Conservation (phyloP, 345 rosid genomes). For the Salix caprea region DNA sequence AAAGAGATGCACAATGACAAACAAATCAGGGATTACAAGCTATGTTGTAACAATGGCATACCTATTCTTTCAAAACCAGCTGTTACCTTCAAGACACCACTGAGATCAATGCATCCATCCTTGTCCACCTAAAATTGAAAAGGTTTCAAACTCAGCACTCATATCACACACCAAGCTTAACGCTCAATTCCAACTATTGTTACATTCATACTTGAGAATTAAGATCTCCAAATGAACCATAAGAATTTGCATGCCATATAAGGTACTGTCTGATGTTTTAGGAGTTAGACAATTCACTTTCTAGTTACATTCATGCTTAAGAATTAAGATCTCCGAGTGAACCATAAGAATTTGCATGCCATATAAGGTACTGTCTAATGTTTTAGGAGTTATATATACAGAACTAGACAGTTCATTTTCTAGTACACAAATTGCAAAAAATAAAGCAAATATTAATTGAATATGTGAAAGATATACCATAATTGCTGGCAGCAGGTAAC, state of each 20-base stretch:
- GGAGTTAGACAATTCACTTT: too few species aligned
- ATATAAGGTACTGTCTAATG: too few species aligned
- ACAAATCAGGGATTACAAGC: not conserved
- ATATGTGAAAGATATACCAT: too few species aligned
- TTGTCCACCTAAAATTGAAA: slow-evolving; percentile 39
- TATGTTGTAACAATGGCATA: slow-evolving; percentile 13
- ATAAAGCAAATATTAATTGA: too few species aligned
- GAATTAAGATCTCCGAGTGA: not conserved
- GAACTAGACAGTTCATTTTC: too few species aligned
- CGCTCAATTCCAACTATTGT: not conserved
- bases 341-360: too few species aligned
- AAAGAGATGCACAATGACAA: not conserved
- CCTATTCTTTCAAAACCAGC: slow-evolving; percentile 55
- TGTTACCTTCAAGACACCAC: slow-evolving; percentile 57
- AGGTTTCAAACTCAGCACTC: not conserved
- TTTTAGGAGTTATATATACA: too few species aligned
- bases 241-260: too few species aligned
- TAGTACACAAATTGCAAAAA: too few species aligned
- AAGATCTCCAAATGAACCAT: not conserved
- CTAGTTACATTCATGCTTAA: too few species aligned
- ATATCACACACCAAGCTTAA: not conserved
- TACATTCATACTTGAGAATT: not conserved
- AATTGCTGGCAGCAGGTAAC: too few species aligned
- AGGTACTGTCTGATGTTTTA: too few species aligned
- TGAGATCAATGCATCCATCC: slow-evolving; percentile 54